Percentiles rank a stretch among this genome's conserved stretches.
These are phyloP conservation scores for Luvunga scandens DNA, from an alignment of 345 rosid genomes.

Conservation along the genomic window DNA sequence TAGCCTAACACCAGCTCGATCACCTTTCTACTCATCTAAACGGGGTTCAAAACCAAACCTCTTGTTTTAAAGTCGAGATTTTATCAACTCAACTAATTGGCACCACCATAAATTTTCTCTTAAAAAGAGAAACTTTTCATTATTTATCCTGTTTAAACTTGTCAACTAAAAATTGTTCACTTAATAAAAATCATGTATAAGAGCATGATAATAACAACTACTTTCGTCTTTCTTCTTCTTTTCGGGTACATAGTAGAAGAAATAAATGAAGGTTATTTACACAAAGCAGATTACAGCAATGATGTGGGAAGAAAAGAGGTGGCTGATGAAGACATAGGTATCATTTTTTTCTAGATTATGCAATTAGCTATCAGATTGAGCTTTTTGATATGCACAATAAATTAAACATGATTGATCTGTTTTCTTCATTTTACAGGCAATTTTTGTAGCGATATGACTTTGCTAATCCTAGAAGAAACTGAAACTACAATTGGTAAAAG, in stretches of 20 bases:
- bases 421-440: slow-evolving; percentile 11
- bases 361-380: background rate
- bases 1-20: no score
- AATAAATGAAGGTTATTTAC: background rate
- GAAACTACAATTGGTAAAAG: background rate
- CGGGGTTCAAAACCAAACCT: no score
- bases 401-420: background rate
- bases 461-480: background rate
- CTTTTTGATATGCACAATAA: background rate
- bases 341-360: background rate
- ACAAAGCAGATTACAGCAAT: slow-evolving; percentile 4
- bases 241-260: slow-evolving; percentile 6
- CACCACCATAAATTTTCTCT: no score
- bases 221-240: background rate
- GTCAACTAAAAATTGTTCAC: background rate
- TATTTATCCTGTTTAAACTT: background rate
- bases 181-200: no score
- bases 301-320: slow-evolving; percentile 1
- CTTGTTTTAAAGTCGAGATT: no score
- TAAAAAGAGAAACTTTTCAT: background rate
- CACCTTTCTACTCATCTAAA: no score
- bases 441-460: background rate
- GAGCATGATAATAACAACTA: background rate
- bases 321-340: slow-evolving; percentile 16
- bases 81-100: no score